These are phyloP conservation scores for Prunus yedoensis DNA, from an alignment of 331 rosid species.

Conservation along the genomic window DNA sequence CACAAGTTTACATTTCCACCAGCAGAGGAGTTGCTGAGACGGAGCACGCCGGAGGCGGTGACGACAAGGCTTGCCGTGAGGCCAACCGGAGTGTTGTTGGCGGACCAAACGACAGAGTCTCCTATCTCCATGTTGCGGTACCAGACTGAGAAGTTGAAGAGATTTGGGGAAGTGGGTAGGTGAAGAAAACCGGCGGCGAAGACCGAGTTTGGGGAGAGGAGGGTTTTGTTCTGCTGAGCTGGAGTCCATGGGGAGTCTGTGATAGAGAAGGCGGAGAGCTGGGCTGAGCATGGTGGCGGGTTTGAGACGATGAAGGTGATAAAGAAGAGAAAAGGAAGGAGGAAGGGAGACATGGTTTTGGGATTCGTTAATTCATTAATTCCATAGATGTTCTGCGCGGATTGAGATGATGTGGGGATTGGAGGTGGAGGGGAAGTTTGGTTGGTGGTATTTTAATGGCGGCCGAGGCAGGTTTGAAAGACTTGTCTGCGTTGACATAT, in stretches of 20 bases:
- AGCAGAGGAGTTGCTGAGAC: conserved; percentile 31
- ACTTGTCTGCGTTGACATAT: background rate
- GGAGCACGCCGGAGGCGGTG: conserved; percentile 42
- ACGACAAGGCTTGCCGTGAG: conserved; percentile 39
- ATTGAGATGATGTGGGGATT: background rate
- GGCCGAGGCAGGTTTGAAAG: background rate
- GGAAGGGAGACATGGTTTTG: conserved; percentile 25
- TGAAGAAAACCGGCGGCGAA: conserved; percentile 64
- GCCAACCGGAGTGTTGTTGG: conserved; percentile 22
- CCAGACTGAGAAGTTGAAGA: conserved; percentile 71
- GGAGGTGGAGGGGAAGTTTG: background rate
- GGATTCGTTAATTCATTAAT: background rate
- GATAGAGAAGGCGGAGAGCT: conserved; percentile 43
- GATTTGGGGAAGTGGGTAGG: conserved; percentile 28
- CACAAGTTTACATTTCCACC: conserved; percentile 21
- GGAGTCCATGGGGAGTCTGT: conserved; percentile 66
- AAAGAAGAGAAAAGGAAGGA: conserved; percentile 15
- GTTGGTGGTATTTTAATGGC: background rate
- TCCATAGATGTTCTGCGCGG: no score
- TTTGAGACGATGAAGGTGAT: conserved; percentile 20
- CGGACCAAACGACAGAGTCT: conserved; percentile 52
- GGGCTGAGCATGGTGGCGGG: conserved; percentile 40
- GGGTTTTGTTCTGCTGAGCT: conserved; percentile 32
- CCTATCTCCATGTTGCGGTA: conserved; percentile 40
- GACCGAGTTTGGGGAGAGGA: conserved; percentile 49